phyloP scores from a whole-genome alignment of 331 rosid species.

The Acacia concinna region DNA sequence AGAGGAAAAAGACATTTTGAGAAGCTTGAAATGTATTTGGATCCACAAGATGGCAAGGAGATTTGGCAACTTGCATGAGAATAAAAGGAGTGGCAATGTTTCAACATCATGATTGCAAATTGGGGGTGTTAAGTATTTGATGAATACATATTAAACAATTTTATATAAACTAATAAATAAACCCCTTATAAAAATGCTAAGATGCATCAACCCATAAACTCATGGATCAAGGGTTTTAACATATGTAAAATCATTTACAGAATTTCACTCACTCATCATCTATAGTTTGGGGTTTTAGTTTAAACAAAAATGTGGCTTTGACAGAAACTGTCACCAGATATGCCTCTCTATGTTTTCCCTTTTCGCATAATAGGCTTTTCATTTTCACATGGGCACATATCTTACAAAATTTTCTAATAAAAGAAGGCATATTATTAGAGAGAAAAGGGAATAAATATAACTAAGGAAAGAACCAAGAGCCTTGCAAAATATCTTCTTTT shows the following conservation, averaged over 20 bases:
- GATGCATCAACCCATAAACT: neutral
- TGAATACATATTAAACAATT: neutral
- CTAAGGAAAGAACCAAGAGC: neutral
- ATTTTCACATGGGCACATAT: neutral
- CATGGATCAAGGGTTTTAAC: slow-evolving; percentile 14
- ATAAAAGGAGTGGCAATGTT: neutral
- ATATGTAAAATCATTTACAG: slow-evolving; percentile 14
- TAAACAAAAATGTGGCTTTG: slow-evolving; percentile 28
- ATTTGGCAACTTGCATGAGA: neutral
- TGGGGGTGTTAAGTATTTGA: neutral
- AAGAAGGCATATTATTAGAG: slow-evolving; percentile 3
- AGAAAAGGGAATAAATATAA: neutral
- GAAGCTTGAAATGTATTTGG: too few relatives aligned
- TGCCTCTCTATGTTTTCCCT: slow-evolving; percentile 53
- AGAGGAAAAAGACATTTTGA: too few relatives aligned
- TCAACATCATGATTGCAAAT: neutral
- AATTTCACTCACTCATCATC: neutral
- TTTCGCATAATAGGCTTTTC: neutral
- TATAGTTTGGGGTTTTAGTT: slow-evolving; percentile 9
- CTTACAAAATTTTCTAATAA: neutral
- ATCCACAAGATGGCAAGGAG: too few relatives aligned
- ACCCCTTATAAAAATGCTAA: neutral
- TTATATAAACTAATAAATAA: neutral
- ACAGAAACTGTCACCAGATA: slow-evolving; percentile 88
- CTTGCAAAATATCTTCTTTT: neutral